A percentile compares a stretch with the other conserved stretches of the same genome.
These are phyloP conservation scores for Eucalyptus erythrocorys DNA, from an alignment of 345 rosid species.

Conservation along the genomic window DNA sequence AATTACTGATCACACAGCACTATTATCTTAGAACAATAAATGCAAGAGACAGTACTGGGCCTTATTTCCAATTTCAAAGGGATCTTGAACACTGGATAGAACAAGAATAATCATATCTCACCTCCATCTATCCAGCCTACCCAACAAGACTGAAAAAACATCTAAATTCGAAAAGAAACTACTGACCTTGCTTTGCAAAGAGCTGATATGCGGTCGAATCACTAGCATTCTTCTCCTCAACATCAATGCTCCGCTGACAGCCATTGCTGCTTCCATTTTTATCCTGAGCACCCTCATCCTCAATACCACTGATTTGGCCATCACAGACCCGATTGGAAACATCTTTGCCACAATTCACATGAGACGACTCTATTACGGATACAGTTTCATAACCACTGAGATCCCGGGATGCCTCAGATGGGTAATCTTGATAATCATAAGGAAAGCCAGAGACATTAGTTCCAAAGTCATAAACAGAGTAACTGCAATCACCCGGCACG, in stretches of 20 bases:
- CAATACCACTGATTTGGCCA: not conserved
- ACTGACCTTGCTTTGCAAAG: slow-evolving; percentile 12
- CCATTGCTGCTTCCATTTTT: not conserved
- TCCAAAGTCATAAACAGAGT: not conserved
- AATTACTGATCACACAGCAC: not conserved
- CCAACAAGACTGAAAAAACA: not conserved
- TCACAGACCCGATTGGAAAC: not conserved
- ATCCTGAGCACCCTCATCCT: not conserved
- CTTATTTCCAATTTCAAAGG: not conserved
- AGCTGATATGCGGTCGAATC: not conserved
- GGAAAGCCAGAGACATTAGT: not conserved
- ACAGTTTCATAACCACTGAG: not conserved
- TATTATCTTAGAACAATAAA: not conserved
- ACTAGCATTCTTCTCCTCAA: not conserved
- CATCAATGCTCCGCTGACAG: not conserved
- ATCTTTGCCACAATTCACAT: not conserved
- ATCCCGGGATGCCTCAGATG: not conserved
- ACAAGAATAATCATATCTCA: not conserved
- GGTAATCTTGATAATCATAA: not conserved
- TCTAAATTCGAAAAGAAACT: not conserved
- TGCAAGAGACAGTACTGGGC: not conserved
- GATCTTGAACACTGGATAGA: not conserved
- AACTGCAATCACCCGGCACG: not conserved
- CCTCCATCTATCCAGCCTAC: not conserved
- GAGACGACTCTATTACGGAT: not conserved